These are phyloP conservation scores for Myxozyma lipomycoides DNA, from an alignment of 805 yeast species.

Conservation along the genomic window DNA sequence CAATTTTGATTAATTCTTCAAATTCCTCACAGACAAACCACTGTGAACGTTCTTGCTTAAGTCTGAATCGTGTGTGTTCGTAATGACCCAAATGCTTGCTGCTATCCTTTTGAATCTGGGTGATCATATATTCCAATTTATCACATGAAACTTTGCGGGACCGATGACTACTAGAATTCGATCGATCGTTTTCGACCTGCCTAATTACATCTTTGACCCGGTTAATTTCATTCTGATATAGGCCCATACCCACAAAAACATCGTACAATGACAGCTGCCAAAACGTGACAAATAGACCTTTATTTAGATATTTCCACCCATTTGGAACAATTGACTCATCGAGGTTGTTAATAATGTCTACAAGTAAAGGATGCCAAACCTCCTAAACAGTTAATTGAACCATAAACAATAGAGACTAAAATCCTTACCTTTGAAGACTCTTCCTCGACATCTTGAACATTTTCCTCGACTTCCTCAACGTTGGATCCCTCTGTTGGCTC, in stretches of 20 bases:
- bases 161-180: slow-evolving; percentile 3
- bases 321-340: slow-evolving; percentile 30
- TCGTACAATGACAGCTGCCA: slow-evolving; percentile 76
- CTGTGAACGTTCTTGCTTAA: slow-evolving; percentile 32
- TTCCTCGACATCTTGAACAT: slow-evolving; percentile 62
- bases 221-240: slow-evolving; percentile 49
- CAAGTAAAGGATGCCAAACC: slow-evolving; percentile 44
- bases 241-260: slow-evolving; percentile 48
- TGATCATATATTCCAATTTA: slow-evolving; percentile 6
- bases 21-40: slow-evolving; percentile 33
- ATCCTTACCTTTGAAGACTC: slow-evolving; percentile 39
- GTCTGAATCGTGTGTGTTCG: slow-evolving; percentile 34
- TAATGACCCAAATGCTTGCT: slow-evolving; percentile 45
- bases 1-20: not conserved
- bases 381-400: slow-evolving; percentile 34
- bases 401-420: not conserved
- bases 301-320: slow-evolving; percentile 33
- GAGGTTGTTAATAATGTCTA: slow-evolving; percentile 35
- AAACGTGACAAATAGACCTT: slow-evolving; percentile 53
- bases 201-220: slow-evolving; percentile 39
- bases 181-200: slow-evolving; percentile 5
- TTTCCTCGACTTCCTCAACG: no score
- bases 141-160: slow-evolving; percentile 7
- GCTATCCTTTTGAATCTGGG: slow-evolving; percentile 38
- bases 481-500: not conserved